Evolutionary conservation across 257 asterid genomes (phyloP).

Genomic region (Solanum tacnaense): DNA sequence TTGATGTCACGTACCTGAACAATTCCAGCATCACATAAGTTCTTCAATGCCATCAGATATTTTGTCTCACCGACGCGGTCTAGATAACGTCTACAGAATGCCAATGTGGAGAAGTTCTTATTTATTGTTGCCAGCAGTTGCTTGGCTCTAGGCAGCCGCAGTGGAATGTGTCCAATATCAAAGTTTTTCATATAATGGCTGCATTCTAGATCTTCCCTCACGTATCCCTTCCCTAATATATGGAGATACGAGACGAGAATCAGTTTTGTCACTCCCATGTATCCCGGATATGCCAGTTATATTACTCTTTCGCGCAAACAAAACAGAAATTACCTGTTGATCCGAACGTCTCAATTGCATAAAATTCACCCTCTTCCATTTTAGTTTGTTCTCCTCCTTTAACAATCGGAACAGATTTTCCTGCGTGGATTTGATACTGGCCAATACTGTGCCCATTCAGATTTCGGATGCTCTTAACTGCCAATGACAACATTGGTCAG

Average conservation of each 20-base stretch:
- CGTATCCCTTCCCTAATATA: constrained; percentile 76
- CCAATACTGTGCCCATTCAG: constrained; percentile 95
- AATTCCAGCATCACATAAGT: constrained; percentile 85
- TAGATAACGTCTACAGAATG: constrained; percentile 91
- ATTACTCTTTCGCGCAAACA: neutral
- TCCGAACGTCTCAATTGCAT: constrained; percentile 96
- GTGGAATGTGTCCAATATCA: constrained; percentile 84
- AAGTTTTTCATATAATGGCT: constrained; percentile 98
- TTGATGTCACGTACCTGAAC: constrained; percentile 49
- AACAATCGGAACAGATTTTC: constrained; percentile 95
- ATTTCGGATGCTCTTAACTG: constrained; percentile 94
- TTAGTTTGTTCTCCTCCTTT: constrained; percentile 98
- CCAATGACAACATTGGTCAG: constrained; percentile 13
- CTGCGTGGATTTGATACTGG: constrained; percentile 91
- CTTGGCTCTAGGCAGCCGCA: constrained; percentile 87
- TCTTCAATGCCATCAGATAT: constrained; percentile 92
- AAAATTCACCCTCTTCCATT: constrained; percentile 99
- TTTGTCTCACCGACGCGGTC: constrained; percentile 93
- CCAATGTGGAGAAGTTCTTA: constrained; percentile 84
- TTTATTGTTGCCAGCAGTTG: constrained; percentile 83
- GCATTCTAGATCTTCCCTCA: constrained; percentile 96
- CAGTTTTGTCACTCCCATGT: neutral
- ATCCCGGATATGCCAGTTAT: neutral
- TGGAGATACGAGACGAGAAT: neutral
- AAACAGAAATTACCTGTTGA: constrained; percentile 57